Evolutionary conservation across 441 rosid species (phyloP).

Genomic region (Gossypium schwendimanii): DNA sequence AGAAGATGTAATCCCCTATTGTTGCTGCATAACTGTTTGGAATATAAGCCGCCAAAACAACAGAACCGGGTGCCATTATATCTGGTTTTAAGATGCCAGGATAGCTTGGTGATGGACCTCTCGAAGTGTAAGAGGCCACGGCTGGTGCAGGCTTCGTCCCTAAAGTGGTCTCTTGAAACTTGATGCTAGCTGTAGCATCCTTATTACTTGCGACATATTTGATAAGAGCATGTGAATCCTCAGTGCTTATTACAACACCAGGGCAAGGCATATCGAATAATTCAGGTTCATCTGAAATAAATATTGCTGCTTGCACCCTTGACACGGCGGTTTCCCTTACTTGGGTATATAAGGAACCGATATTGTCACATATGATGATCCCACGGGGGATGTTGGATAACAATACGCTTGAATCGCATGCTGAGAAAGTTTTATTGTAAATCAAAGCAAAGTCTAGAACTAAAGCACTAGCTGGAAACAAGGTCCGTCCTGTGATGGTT

Average conservation of each 20-base stretch:
- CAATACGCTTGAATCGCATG: slow-evolving; percentile 29
- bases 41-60: slow-evolving; percentile 24
- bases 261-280: slow-evolving; percentile 10
- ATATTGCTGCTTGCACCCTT: slow-evolving; percentile 28
- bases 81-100: slow-evolving; percentile 34
- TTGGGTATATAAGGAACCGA: slow-evolving; percentile 5
- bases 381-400: slow-evolving; percentile 11
- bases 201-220: slow-evolving; percentile 21
- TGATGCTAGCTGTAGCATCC: slow-evolving; percentile 23
- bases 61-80: slow-evolving; percentile 32
- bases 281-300: slow-evolving; percentile 24
- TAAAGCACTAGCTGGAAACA: slow-evolving; percentile 32
- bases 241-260: slow-evolving; percentile 25
- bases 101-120: slow-evolving; percentile 41
- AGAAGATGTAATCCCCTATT: slow-evolving; percentile 7
- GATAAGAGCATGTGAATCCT: slow-evolving; percentile 22
- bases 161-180: slow-evolving; percentile 33
- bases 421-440: slow-evolving; percentile 27
- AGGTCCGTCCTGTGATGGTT: slow-evolving; percentile 28
- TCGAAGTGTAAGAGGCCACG: slow-evolving; percentile 32
- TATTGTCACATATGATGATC: slow-evolving; percentile 29
- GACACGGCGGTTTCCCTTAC: neutral
- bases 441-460: slow-evolving; percentile 16
- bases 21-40: neutral
- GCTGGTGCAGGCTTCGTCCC: slow-evolving; percentile 38